A percentile compares a stretch with the other conserved stretches of the same genome.
phyloP scores from a whole-genome alignment of 139 green algal genomes.

The Zygnema cylindricum region DNA sequence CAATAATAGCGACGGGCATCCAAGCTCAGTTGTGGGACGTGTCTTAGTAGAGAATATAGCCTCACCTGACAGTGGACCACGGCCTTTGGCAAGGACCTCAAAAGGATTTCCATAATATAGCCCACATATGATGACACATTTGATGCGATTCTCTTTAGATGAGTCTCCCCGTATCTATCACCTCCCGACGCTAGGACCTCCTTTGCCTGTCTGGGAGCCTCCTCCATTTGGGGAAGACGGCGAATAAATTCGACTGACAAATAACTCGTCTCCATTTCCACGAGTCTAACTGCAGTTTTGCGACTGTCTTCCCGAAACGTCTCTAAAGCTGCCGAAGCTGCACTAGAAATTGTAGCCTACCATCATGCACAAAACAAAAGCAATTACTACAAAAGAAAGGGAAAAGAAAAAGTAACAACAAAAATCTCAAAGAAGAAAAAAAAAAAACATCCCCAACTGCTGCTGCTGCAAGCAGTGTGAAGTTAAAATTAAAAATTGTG shows the following conservation, averaged over 20 bases:
- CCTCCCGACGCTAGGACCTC: not conserved
- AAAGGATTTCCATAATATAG: constrained; percentile 22
- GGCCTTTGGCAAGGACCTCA: constrained; percentile 48
- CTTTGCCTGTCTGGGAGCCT: constrained; percentile 21
- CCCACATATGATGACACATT: constrained; percentile 45
- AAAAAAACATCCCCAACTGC: too few species aligned
- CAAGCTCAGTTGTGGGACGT: too few species aligned
- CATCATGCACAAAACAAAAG: too few species aligned
- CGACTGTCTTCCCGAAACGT: constrained; percentile 22
- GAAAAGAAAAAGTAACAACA: too few species aligned
- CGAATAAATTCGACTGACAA: constrained; percentile 60
- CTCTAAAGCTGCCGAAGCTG: constrained; percentile 6
- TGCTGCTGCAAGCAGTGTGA: too few species aligned
- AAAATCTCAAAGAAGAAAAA: too few species aligned
- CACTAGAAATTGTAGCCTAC: not conserved
- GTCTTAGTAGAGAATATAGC: too few species aligned
- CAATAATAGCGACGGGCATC: too few species aligned
- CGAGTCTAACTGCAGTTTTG: constrained; percentile 1
- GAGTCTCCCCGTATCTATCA: constrained; percentile 27
- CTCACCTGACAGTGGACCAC: constrained; percentile 53
- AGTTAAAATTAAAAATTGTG: too few species aligned
- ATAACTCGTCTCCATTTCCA: constrained; percentile 61
- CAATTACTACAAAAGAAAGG: too few species aligned
- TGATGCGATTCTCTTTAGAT: constrained; percentile 6
- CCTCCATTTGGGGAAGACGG: constrained; percentile 35